Base-by-base conservation (phyloP, 345 rosid genomes). In the Reutealis trisperma region DNA sequence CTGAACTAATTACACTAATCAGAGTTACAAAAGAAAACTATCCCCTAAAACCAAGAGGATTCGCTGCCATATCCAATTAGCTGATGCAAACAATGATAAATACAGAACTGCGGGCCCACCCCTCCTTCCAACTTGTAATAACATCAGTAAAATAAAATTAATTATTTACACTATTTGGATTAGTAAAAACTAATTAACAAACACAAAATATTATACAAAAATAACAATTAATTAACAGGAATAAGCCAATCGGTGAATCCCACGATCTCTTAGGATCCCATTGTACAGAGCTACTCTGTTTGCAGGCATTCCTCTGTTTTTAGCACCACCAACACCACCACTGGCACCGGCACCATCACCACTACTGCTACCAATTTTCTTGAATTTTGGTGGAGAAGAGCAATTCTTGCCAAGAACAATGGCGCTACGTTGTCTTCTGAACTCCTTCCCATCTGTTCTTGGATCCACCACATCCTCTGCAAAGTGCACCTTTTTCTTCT, bases 231-330 rank as follows among this genome's bases (percentile, higher is more conserved):
- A 47, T 78, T 77, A 88, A 41, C n/a, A 81, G 19, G 90, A 84
- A 75, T 79, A 88, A 54, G 87, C 81, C 75, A 86, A 51, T 70
- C 93, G 86, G 5, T 86, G 89, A 57, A 80, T 77, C 71, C 61
- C 81, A 47, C 92, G 96, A 83, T 92, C 96, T 37, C 87, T 85
- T 8, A 90, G 83, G 63, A 88, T 88, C 16, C 91, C 96, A 68
- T 82, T 84, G 83, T 90, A 92, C 15, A 92, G 91, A 64, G 92
- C 96, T 63, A 77, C 67, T 79, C 94, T 87, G 64, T 92, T 90
- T 24, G 82, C 91, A n/a, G 92, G 92, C 87, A 90, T 88, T 84
- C 79, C 84, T 41, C 82, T 77, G 22, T 25, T 79, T 52, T 70
- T 67, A 25, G 16, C 49, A 10, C 57, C 47, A 8, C 73, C 73